Percentiles rank a stretch among this genome's conserved stretches.
Evolutionary conservation across 768 basidiomycete genomes (phyloP).

Genomic region (Flagelloscypha sp.): DNA sequence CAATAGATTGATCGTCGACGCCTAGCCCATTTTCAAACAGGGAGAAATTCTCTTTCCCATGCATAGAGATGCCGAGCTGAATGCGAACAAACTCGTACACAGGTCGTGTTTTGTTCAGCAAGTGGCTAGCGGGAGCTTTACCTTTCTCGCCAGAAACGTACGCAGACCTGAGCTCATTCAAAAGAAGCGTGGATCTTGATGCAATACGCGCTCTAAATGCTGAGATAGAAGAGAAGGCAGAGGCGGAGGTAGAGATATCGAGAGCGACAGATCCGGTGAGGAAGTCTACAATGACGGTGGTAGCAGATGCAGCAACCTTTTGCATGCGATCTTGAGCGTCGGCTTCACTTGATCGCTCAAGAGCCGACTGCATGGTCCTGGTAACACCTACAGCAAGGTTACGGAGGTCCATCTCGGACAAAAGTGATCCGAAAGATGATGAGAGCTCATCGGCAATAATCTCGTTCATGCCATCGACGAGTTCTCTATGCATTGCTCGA

Average conservation of each 20-base stretch:
- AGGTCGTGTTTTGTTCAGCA: conserved; percentile 58
- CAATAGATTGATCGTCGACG: conserved; percentile 59
- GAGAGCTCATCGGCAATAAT: conserved; percentile 46
- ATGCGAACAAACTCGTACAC: conserved; percentile 74
- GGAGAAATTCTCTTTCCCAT: conserved; percentile 65
- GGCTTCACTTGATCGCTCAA: conserved; percentile 65
- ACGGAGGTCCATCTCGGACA: conserved; percentile 26
- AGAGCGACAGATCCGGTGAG: conserved; percentile 32
- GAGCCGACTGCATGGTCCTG: conserved; percentile 36
- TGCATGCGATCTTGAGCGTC: conserved; percentile 65
- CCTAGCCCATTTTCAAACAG: conserved; percentile 56
- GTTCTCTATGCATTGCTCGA: conserved; percentile 64
- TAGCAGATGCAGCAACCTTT: conserved; percentile 55
- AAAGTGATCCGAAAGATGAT: conserved; percentile 31
- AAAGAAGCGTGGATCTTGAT: conserved; percentile 32
- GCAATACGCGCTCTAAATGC: conserved; percentile 50
- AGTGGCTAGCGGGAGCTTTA: conserved; percentile 55
- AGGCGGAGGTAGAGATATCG: conserved; percentile 19
- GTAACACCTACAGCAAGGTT: conserved; percentile 29
- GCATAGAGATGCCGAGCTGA: conserved; percentile 70
- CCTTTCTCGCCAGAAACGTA: conserved; percentile 56
- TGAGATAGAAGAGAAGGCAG: conserved; percentile 32
- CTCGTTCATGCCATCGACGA: conserved; percentile 38
- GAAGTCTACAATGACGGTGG: conserved; percentile 57
- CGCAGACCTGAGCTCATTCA: conserved; percentile 42